Evolutionary conservation across 495 filamentous ascomycete genomes (phyloP), one percentile per base, ranked within the genome.

Genomic region (Xylaria palmicola): DNA sequence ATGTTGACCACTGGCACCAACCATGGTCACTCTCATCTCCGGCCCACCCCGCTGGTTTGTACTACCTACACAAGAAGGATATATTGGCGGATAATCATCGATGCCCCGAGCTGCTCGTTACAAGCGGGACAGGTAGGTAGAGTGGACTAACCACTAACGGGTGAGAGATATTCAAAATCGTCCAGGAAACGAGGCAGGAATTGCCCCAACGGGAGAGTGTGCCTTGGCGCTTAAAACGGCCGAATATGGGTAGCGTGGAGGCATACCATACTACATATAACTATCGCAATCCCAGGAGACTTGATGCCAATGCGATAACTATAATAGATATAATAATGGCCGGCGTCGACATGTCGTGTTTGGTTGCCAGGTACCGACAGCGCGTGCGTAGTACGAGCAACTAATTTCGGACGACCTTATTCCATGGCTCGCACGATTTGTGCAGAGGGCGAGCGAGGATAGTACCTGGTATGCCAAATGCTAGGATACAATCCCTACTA

Each of bases 131-230:
- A 45, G 17, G 20, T 24, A 20, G 20, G 45, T 24, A n/a, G 20
- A 32, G 17, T 17, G 15, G 39, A 56, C 39, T 26, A 30, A 56
- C 53, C 37, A 39, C 44, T 24, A 40, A 56, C 39, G 24, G 39
- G 39, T 17, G 39, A 40, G 48, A 44, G 32, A 24, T 39, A 30
- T 36, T 10, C 24, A 15, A 39, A 53, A 15, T 17, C 53, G n/a
- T n/a, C 53, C 27, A 43, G 37, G 9, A 44, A 20, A 40, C 44
- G 27, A n/a, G 26, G 8, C 53, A 4, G 32, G 4, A 56, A 56
- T 56, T 56, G 44, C 53, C 17, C 12, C 30, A 56, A 56, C 15
- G 17, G 53, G 53, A 34, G 44, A 56, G 44, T 44, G 53, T 56
- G 24, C 53, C 39, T 32, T 30, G 53, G 53, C 53, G 26, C 20